phyloP scores from a whole-genome alignment of 495 filamentous ascomycete genomes.

The Talaromyces proteolyticus region DNA sequence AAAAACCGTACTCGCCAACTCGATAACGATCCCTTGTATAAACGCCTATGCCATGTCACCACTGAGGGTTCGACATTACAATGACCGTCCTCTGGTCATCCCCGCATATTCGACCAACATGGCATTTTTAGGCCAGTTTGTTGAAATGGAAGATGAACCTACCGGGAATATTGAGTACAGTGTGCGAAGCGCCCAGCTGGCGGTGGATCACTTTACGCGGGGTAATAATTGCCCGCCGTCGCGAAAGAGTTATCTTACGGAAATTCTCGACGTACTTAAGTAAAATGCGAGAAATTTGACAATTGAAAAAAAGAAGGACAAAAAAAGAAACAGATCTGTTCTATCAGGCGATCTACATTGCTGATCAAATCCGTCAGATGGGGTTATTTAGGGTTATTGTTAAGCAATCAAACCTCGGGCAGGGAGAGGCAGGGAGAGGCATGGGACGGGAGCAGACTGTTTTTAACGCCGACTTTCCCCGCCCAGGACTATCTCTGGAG shows the following conservation, averaged over 20 bases:
- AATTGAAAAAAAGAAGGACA: not conserved
- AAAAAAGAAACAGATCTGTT: not conserved
- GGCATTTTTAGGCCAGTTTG: constrained; percentile 36
- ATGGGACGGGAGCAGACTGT: too few relatives aligned
- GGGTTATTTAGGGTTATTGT: not conserved
- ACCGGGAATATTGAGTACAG: constrained; percentile 37
- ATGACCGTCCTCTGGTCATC: constrained; percentile 31
- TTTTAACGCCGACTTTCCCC: too few relatives aligned
- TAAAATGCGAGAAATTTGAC: not conserved
- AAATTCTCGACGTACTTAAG: not conserved
- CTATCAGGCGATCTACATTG: not conserved
- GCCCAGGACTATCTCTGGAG: not conserved
- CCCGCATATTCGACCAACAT: constrained; percentile 29
- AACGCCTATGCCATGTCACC: constrained; percentile 26
- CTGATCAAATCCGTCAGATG: not conserved
- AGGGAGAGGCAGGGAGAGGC: not conserved
- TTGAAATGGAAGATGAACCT: constrained; percentile 33
- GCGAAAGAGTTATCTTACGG: not conserved
- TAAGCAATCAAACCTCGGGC: not conserved
- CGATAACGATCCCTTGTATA: constrained; percentile 30
- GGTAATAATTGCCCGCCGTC: not conserved
- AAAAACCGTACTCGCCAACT: constrained; percentile 2
- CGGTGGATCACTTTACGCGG: constrained; percentile 17
- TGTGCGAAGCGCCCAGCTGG: constrained; percentile 36
- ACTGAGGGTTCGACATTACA: constrained; percentile 2